These are phyloP conservation scores for Chlamydomonas eustigma DNA, from an alignment of 139 green algal species.

Conservation along the genomic window DNA sequence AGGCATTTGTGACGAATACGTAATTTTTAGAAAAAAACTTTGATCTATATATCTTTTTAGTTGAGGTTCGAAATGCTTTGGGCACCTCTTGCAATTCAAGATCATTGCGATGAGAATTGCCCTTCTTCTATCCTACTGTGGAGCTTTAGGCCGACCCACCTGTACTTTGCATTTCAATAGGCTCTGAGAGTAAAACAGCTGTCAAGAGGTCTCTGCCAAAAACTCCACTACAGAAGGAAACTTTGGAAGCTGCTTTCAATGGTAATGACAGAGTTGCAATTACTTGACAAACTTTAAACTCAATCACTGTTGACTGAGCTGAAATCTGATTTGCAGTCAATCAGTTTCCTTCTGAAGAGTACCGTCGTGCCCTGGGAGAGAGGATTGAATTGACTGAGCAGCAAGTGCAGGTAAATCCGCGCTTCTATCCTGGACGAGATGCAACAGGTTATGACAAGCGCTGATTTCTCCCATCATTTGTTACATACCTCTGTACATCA, in stretches of 20 bases:
- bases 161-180: too few species aligned
- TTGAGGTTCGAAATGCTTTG: too few species aligned
- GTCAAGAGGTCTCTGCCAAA: constrained; percentile 33
- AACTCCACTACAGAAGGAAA: constrained; percentile 72
- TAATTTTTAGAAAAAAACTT: too few species aligned
- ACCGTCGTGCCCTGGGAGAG: constrained; percentile 51
- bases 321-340: constrained; percentile 42
- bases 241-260: constrained; percentile 64
- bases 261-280: constrained; percentile 44
- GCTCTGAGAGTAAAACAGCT: not conserved
- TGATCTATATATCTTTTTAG: too few species aligned
- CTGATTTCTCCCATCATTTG: not conserved
- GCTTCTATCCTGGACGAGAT: not conserved
- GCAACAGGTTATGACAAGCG: not conserved
- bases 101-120: too few species aligned
- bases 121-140: too few species aligned
- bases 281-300: too few species aligned
- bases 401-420: constrained; percentile 58
- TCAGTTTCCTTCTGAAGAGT: constrained; percentile 46
- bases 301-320: not conserved
- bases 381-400: constrained; percentile 64
- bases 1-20: too few species aligned
- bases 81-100: too few species aligned
- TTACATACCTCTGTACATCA: constrained; percentile 17
- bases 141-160: too few species aligned